Evolutionary conservation across 1,139 yeast genomes (phyloP), one percentile per base, ranked within the genome.

Genomic region (Suhomyces panamericanus): DNA sequence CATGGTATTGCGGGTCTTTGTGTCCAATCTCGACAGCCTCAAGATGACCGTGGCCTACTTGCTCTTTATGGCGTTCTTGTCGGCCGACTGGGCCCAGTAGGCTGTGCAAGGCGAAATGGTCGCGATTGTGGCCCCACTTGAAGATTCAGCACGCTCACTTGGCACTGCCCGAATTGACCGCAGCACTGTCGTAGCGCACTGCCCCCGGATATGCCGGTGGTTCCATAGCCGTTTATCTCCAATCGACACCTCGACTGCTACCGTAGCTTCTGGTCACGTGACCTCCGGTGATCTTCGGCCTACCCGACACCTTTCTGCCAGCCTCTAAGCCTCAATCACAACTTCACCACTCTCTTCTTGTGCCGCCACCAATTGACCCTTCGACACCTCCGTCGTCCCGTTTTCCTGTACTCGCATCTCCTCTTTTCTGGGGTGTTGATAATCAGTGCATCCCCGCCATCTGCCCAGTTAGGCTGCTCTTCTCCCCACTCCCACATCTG

Each of bases 81-180:
- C 31, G 4, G 22, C 38, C 8, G 31, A 35, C 14, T 35, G 30
- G 38, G 38, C 31, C n/a, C 29, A 35, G 14, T 35, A 35, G 31
- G 12, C 14, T 31, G 33, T 12, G 9, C n/a, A 2, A 30, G 3
- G 7, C 16, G 16, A 8, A 16, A 31, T 31, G n/a, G 12, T 16
- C n/a, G 33, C 17, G n/a, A 14, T 13, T 14, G 7, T 20, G 9
- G 33, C 10, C 20, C 15, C 33, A 31, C 12, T 3, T 14, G 24
- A 8, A n/a, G n/a, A n/a, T n/a, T n/a, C n/a, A n/a, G n/a, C n/a
- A n/a, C n/a, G n/a, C n/a, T n/a, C n/a, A n/a, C n/a, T n/a, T n/a
- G n/a, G 27, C 27, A 8, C 10, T 11, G 27, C 29, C n/a, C 29
- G n/a, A 3, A 7, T 10, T 9, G 28, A 10, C 28, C 28, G 12